Evolutionary conservation across 1,284 basidiomycete species (phyloP).

Genomic region (Cryptococcus jaspeensis): DNA sequence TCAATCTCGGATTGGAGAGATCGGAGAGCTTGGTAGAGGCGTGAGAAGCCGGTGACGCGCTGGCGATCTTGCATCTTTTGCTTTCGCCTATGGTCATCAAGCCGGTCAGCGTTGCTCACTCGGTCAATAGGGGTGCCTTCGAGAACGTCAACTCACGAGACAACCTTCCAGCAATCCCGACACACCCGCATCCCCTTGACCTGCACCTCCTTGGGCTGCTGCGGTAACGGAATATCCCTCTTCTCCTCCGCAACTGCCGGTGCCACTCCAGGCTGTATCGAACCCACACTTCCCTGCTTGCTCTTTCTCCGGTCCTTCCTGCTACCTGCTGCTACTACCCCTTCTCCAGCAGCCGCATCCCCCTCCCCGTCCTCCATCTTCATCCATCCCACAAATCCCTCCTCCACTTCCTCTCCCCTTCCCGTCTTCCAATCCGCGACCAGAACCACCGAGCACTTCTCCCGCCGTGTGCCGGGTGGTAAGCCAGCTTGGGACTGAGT

Average conservation of each 20-base stretch:
- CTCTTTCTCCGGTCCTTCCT: slow-evolving; percentile 36
- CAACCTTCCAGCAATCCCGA: slow-evolving; percentile 70
- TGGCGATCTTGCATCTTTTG: slow-evolving; percentile 72
- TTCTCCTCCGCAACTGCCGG: slow-evolving; percentile 1
- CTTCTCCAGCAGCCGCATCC: too few species aligned
- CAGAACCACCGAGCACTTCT: slow-evolving; percentile 73
- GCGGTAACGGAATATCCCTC: slow-evolving; percentile 30
- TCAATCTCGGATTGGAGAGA: slow-evolving; percentile 74
- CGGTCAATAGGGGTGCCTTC: not conserved
- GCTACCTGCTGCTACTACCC: slow-evolving; percentile 27
- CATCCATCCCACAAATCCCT: slow-evolving; percentile 72
- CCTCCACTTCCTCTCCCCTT: slow-evolving; percentile 76
- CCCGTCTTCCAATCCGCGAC: slow-evolving; percentile 72
- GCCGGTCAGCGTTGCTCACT: not conserved
- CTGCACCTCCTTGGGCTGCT: slow-evolving; percentile 64
- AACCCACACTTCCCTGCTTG: not conserved
- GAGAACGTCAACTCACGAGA: slow-evolving; percentile 60
- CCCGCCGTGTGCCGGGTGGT: slow-evolving; percentile 58
- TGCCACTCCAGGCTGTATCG: not conserved
- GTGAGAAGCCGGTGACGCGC: slow-evolving; percentile 63
- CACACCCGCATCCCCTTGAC: slow-evolving; percentile 82
- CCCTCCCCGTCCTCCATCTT: slow-evolving; percentile 47
- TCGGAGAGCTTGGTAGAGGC: slow-evolving; percentile 72
- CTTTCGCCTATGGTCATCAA: slow-evolving; percentile 59
- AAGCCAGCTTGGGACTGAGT: slow-evolving; percentile 21